Base-by-base conservation (phyloP, 495 filamentous ascomycete species). In the Trypethelium eluteriae region DNA sequence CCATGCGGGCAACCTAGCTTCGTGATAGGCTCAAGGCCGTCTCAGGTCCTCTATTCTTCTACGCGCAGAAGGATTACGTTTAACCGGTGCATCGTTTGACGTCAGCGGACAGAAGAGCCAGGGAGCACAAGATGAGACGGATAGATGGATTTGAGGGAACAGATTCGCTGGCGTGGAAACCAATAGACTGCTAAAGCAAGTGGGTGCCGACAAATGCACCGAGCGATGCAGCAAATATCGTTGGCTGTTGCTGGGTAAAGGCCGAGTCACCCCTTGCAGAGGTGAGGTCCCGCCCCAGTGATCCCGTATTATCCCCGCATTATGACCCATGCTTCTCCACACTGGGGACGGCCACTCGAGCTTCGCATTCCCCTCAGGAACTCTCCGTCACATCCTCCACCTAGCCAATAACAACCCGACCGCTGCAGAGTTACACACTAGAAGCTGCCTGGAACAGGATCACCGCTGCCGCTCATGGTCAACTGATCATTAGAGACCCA, bases 201-300 rank as follows among this genome's bases (percentile, higher is more conserved):
- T 59, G 53, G 32, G 32, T 32, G 53, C 53, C 53, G 53, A 59
- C 53, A 59, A 59, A 59, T 59, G 53, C 53, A 59, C 53, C 53
- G 53, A 59, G 53, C 32, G 32, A 4, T 59, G 53, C 53, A 59
- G 53, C 53, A 32, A 59, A 59, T 36, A 59, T 25, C 25, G 25
- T 25, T 25, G 25, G 25, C 25, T 25, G 14, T 53, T 53, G 49
- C 49, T 12, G 49, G 49, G 25, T 25, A 25, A 25, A 25, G 25
- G 25, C 25, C 25, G 25, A 25, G 25, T 25, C 25, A 25, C 53
- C 53, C 53, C 53, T 59, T 59, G 53, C 53, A 59, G 53, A 36
- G 18, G 53, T 7, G 3, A 7, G 14, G 41, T 7, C 41, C 14
- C 41, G 41, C 7, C 7, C 41, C 6, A 14, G 14, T 14, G 49